These are phyloP conservation scores for Sclerotinia spermophila DNA, from an alignment of 2,329 filamentous ascomycete species.

Conservation along the genomic window DNA sequence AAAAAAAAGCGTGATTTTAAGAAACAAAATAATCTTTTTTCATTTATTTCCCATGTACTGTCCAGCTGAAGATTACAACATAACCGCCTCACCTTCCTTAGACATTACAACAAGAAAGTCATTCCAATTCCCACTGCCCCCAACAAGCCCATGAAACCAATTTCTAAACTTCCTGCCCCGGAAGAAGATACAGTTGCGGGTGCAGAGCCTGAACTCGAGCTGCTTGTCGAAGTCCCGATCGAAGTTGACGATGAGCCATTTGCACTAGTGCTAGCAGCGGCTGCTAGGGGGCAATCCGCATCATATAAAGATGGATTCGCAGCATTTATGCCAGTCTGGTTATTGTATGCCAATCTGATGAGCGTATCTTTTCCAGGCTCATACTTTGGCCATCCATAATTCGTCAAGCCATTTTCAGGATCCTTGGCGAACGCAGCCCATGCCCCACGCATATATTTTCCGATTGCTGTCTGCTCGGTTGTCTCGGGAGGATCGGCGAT, in stretches of 20 bases:
- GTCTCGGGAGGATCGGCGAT: constrained; percentile 20
- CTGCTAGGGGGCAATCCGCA: neutral
- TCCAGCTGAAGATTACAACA: neutral
- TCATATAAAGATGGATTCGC: constrained; percentile 14
- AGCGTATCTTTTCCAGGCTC: constrained; percentile 11
- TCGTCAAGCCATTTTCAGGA: constrained; percentile 36
- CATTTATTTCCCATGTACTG: too few relatives aligned
- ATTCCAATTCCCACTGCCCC: neutral
- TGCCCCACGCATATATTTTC: constrained; percentile 39
- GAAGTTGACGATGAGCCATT: neutral
- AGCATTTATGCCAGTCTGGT: constrained; percentile 18
- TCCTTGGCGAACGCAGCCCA: constrained; percentile 43
- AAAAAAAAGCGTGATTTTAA: neutral
- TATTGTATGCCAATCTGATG: constrained; percentile 20
- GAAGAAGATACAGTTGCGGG: neutral
- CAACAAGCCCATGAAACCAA: neutral
- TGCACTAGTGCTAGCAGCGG: too few relatives aligned
- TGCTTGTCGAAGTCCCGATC: neutral
- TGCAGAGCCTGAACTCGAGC: neutral
- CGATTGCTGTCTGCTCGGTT: constrained; percentile 33
- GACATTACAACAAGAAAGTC: neutral
- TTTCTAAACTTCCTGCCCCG: neutral
- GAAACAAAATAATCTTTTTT: neutral
- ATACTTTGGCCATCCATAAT: constrained; percentile 30
- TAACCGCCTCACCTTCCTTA: neutral